Conservation (phyloP, 176 grass and related monocot genomes). For the Secale cereale region DNA sequence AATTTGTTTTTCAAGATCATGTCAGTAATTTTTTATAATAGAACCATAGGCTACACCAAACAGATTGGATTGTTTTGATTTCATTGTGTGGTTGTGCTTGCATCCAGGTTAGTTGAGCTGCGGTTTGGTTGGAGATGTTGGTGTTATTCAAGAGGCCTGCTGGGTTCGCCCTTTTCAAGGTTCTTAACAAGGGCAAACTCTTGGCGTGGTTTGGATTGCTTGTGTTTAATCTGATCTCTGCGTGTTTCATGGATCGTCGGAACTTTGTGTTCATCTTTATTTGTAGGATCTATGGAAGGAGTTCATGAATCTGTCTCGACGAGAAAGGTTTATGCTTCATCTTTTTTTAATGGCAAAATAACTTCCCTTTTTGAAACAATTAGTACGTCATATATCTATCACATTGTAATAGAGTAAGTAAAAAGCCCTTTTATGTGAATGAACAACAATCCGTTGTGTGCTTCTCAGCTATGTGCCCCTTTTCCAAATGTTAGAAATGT, state of each 20-base stretch:
- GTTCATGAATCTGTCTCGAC: conserved; percentile 58
- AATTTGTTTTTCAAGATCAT: too few species aligned
- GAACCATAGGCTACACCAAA: too few species aligned
- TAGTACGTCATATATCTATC: neutral
- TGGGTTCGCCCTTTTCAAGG: conserved; percentile 89
- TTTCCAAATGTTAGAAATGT: too few species aligned
- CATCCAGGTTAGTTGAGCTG: neutral
- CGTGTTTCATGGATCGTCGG: neutral
- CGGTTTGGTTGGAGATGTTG: conserved; percentile 38
- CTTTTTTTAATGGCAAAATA: neutral
- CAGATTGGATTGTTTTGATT: neutral
- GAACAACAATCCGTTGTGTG: too few species aligned
- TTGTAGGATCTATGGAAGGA: conserved; percentile 87
- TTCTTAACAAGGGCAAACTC: conserved; percentile 79
- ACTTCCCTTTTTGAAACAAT: neutral
- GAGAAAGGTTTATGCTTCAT: conserved; percentile 51
- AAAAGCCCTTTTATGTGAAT: too few species aligned
- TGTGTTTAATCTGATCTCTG: neutral
- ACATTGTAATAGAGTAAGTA: neutral
- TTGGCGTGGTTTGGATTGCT: neutral
- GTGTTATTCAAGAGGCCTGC: conserved; percentile 74
- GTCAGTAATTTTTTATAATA: too few species aligned
- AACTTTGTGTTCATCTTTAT: neutral
- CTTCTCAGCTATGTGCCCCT: too few species aligned
- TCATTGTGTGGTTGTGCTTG: neutral